Evolutionary conservation across 352 stramenopile genomes (phyloP).

Genomic region (Phytopythium sindhum): DNA sequence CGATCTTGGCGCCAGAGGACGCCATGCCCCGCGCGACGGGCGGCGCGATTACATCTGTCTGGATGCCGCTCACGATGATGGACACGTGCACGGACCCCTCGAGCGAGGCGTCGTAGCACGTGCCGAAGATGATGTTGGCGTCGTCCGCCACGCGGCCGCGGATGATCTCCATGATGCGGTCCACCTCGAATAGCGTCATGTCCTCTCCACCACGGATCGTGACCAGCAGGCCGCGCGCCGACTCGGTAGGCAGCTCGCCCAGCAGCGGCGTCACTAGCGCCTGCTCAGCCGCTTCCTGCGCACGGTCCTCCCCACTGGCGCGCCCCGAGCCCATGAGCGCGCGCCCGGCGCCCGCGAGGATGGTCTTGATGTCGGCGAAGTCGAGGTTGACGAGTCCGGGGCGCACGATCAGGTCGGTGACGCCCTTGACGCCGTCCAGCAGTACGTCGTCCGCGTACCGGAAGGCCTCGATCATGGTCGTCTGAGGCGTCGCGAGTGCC

Average conservation of each 20-base stretch:
- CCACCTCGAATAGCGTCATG: conserved; percentile 93
- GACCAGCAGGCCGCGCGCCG: conserved; percentile 92
- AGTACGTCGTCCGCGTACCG: conserved; percentile 94
- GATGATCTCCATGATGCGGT: conserved; percentile 88
- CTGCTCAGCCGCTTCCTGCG: conserved; percentile 88
- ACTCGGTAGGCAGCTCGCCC: conserved; percentile 91
- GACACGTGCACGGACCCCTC: conserved; percentile 82
- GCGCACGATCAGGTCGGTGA: conserved; percentile 95
- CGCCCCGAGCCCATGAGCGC: conserved; percentile 95
- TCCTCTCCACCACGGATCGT: conserved; percentile 93
- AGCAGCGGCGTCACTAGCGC: conserved; percentile 95
- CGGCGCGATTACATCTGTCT: conserved; percentile 80
- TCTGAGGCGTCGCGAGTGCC: conserved; percentile 90
- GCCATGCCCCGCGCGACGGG: conserved; percentile 52
- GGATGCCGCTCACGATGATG: conserved; percentile 87
- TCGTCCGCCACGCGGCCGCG: conserved; percentile 70
- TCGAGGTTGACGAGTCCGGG: conserved; percentile 97
- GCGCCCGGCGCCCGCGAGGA: conserved; percentile 92
- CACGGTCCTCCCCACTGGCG: conserved; percentile 68
- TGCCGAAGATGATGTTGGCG: conserved; percentile 90
- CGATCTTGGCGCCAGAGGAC: conserved; percentile 29
- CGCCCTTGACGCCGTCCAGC: conserved; percentile 93
- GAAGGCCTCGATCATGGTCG: conserved; percentile 93
- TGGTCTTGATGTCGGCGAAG: conserved; percentile 96
- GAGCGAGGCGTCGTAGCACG: conserved; percentile 82